A percentile compares a stretch with the other conserved stretches of the same genome.
Conservation (phyloP, 768 basidiomycete species). For the Coprinopsis sp. region DNA sequence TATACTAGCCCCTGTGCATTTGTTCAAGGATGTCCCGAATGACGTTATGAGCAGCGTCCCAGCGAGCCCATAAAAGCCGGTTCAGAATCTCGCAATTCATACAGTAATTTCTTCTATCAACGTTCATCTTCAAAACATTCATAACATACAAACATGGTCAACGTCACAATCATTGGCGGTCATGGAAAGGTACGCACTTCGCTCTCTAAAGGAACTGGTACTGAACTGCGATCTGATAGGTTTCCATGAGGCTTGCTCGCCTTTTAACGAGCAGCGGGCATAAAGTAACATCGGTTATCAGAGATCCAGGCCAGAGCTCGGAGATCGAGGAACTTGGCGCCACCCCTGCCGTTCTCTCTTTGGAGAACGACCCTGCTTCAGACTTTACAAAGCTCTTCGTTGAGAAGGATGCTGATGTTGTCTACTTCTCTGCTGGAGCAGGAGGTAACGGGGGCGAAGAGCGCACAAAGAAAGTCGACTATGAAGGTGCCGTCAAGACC, state of each 20-base stretch:
- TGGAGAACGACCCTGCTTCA: constrained; percentile 45
- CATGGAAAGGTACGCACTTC: constrained; percentile 3
- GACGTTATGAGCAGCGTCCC: too few relatives aligned
- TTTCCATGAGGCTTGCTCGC: constrained; percentile 46
- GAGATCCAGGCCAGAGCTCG: constrained; percentile 38
- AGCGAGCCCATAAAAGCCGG: too few relatives aligned
- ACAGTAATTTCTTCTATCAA: not conserved
- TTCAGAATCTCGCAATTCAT: too few relatives aligned
- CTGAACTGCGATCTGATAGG: constrained; percentile 18
- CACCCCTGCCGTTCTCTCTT: constrained; percentile 48
- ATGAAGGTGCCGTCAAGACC: constrained; percentile 62
- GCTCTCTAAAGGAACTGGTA: not conserved
- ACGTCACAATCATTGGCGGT: constrained; percentile 1
- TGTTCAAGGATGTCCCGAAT: too few relatives aligned
- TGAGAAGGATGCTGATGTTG: constrained; percentile 30
- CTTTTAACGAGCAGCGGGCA: constrained; percentile 38
- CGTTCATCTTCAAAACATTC: not conserved
- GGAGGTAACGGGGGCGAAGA: constrained; percentile 56
- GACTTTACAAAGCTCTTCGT: constrained; percentile 45
- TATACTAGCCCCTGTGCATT: too few relatives aligned
- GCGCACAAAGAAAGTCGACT: constrained; percentile 52
- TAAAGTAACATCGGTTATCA: constrained; percentile 52
- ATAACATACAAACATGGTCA: too few relatives aligned
- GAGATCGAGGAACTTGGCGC: constrained; percentile 42
- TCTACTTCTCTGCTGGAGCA: constrained; percentile 48